Evolutionary conservation across 2,329 filamentous ascomycete genomes (phyloP).

Genomic region (Hypoxylon sp.): DNA sequence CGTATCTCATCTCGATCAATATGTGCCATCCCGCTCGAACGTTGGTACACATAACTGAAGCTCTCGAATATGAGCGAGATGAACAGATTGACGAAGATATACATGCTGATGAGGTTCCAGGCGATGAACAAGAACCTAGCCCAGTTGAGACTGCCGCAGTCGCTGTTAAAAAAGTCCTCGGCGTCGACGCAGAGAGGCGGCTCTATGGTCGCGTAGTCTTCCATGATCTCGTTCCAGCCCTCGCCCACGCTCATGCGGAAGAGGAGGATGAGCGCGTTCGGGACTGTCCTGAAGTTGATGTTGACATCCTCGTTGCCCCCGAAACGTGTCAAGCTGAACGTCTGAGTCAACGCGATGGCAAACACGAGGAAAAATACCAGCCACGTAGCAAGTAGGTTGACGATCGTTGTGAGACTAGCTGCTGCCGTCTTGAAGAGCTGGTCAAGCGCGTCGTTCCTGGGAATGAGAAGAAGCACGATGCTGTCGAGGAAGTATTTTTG

Average conservation of each 20-base stretch:
- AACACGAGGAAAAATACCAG: constrained; percentile 96
- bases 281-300: constrained; percentile 91
- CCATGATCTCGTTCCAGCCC: constrained; percentile 97
- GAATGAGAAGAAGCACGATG: constrained; percentile 88
- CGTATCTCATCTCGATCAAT: constrained; percentile 94
- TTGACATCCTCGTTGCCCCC: constrained; percentile 75
- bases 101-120: constrained; percentile 99
- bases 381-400: constrained; percentile 94
- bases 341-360: constrained; percentile 94
- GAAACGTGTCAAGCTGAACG: constrained; percentile 93
- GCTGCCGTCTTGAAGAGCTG: constrained; percentile 99
- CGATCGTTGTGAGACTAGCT: constrained; percentile 87
- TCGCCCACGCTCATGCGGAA: constrained; percentile 95
- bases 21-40: constrained; percentile 88
- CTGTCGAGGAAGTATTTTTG: constrained; percentile 96
- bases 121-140: constrained; percentile 88
- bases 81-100: constrained; percentile 98
- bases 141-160: constrained; percentile 92
- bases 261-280: constrained; percentile 89
- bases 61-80: constrained; percentile 99
- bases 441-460: constrained; percentile 94
- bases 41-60: constrained; percentile 98
- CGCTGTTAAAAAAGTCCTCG: constrained; percentile 79
- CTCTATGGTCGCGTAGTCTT: constrained; percentile 84
- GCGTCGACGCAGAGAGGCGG: constrained; percentile 82